Percentiles rank a stretch among this genome's conserved stretches.
phyloP scores from a whole-genome alignment of 164 flowering plant species.

The Annona squamosa region DNA sequence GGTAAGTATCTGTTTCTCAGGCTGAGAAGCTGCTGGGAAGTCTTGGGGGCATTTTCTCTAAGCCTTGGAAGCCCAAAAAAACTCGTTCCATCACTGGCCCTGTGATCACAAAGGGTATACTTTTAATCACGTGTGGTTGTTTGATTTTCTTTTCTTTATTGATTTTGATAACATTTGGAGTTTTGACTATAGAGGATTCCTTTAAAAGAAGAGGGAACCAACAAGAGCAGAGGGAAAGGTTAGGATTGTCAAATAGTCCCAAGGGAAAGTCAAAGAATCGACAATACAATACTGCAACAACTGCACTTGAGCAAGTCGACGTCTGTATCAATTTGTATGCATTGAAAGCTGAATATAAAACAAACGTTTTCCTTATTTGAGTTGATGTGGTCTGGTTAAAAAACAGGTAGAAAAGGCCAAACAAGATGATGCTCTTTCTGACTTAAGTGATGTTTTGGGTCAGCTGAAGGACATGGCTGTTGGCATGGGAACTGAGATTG shows the following conservation, averaged over 20 bases:
- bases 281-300: constrained; percentile 42
- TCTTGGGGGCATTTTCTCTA: constrained; percentile 89
- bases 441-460: constrained; percentile 13
- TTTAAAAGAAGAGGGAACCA: constrained; percentile 30
- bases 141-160: background rate
- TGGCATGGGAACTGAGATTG: constrained; percentile 19
- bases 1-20: constrained; percentile 15
- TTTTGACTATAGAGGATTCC: constrained; percentile 42
- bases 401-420: constrained; percentile 19
- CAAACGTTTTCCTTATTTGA: background rate
- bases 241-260: constrained; percentile 46
- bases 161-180: constrained; percentile 4
- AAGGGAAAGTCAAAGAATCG: constrained; percentile 30
- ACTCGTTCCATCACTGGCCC: constrained; percentile 62
- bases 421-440: constrained; percentile 20
- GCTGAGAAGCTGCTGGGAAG: constrained; percentile 53
- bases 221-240: constrained; percentile 54
- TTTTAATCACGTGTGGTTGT: background rate
- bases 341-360: background rate
- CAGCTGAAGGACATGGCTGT: constrained; percentile 19
- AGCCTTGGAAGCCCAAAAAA: constrained; percentile 93
- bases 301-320: constrained; percentile 75
- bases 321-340: constrained; percentile 26
- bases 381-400: background rate
- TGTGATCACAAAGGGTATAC: constrained; percentile 38